Evolutionary conservation across 305 asterid genomes (phyloP), one percentile per base, ranked within the genome.

Genomic region (Andrographis paniculata): DNA sequence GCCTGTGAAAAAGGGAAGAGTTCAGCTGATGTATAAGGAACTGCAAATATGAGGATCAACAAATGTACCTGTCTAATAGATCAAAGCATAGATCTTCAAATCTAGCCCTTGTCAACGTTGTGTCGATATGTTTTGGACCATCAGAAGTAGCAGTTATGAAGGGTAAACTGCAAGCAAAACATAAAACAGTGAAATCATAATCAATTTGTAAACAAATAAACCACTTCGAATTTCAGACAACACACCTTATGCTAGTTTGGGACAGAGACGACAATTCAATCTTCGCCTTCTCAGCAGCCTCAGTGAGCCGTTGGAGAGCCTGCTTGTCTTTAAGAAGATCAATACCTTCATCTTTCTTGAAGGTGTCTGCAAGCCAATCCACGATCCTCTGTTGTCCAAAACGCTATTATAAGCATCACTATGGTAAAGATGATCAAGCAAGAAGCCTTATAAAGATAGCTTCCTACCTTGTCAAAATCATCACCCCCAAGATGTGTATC

Each of bases 401-500:
- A 20, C 9, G 17, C 7, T 46, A 31, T 12, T 3, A 33, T 2
- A 13, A 30, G 2, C 7, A 48, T 14, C 39, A 15, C 2, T 8
- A 22, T n/a, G 16, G 27, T 23, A 15, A 17, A 18, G 15, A 43
- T 31, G 41, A 12, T 16, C 6, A 17, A 23, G 27, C 21, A 53
- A 39, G 5, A 36, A 53, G 39, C 1, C 33, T 27, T 33, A n/a
- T n/a, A n/a, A n/a, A n/a, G n/a, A n/a, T n/a, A n/a, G n/a, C n/a
- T n/a, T 33, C 21, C 21, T 38, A 89, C 98, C 92, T 89, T 86
- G 71, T 89, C 96, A 57, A 89, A 86, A 75, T 89, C 98, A 63
- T 89, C 98, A 63, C 98, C 98, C 54, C 98, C 98, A 60, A 89
- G 98, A 76, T 86, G 98, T 43, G 98, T 89, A 63, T 89, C 98